Evolutionary conservation across 2,329 filamentous ascomycete species (phyloP).

Genomic region (Cladophialophora carrionii): DNA sequence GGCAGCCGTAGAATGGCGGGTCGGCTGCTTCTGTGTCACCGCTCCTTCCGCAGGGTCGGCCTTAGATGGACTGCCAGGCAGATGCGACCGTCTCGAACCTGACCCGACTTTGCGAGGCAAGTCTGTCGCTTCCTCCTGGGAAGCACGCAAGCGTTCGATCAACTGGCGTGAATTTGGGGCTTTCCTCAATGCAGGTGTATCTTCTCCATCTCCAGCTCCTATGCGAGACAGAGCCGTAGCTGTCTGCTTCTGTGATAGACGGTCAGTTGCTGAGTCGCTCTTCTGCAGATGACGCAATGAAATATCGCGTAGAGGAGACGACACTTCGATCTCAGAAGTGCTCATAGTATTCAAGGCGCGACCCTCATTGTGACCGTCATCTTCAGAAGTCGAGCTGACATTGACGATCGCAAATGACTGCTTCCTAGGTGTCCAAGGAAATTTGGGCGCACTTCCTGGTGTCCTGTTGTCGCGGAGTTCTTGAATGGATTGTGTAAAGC

Average conservation of each 20-base stretch:
- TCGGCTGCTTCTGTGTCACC: background rate
- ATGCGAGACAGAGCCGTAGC: background rate
- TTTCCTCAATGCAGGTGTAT: background rate
- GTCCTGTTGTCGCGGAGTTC: background rate
- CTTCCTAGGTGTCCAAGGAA: slow-evolving; percentile 3
- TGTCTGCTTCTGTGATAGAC: background rate
- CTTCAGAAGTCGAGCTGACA: slow-evolving; percentile 10
- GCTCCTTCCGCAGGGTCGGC: slow-evolving; percentile 3
- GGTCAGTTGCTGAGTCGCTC: background rate
- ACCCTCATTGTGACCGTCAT: background rate
- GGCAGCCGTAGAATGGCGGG: background rate
- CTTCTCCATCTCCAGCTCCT: background rate
- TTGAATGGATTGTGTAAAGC: slow-evolving; percentile 10
- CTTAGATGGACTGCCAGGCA: background rate
- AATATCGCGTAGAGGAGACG: slow-evolving; percentile 16
- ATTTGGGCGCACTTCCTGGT: background rate
- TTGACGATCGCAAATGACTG: slow-evolving; percentile 24
- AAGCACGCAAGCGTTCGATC: slow-evolving; percentile 18
- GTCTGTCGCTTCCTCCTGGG: slow-evolving; percentile 5
- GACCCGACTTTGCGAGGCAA: background rate
- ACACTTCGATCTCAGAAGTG: background rate
- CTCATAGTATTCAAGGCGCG: background rate
- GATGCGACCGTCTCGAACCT: background rate
- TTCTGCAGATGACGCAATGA: slow-evolving; percentile 4
- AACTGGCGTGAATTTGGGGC: background rate